Evolutionary conservation across 2,329 filamentous ascomycete species (phyloP).

Genomic region (Macrophomina phaseolina): DNA sequence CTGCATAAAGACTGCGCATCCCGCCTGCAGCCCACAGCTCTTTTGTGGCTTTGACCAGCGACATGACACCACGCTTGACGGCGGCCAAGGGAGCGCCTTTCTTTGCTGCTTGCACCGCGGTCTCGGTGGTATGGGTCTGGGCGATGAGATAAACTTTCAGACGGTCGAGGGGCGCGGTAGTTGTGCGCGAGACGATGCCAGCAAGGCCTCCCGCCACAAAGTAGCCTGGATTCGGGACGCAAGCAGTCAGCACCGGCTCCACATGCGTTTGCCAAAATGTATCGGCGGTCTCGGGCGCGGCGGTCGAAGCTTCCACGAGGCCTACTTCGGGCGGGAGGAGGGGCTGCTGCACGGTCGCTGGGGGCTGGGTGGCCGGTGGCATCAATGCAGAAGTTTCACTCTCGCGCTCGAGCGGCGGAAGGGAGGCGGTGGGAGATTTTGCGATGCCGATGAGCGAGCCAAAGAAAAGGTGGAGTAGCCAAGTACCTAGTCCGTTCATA

Average conservation of each 20-base stretch:
- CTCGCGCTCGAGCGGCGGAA: conserved; percentile 24
- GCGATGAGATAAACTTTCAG: conserved; percentile 97
- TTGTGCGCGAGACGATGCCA: conserved; percentile 92
- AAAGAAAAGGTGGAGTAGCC: conserved; percentile 75
- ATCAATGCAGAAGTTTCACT: conserved; percentile 31
- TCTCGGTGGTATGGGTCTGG: conserved; percentile 71
- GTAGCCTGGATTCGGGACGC: conserved; percentile 89
- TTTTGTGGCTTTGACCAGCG: conserved; percentile 73
- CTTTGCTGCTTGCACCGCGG: conserved; percentile 70
- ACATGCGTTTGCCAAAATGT: conserved; percentile 39
- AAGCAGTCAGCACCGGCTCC: conserved; percentile 60
- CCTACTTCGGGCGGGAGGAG: conserved; percentile 39
- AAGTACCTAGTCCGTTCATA: conserved; percentile 92
- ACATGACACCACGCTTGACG: conserved; percentile 68
- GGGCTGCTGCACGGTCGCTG: conserved; percentile 36
- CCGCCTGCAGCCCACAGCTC: conserved; percentile 88
- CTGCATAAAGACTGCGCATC: conserved; percentile 87
- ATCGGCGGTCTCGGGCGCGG: conserved; percentile 30
- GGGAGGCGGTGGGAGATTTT: conserved; percentile 51
- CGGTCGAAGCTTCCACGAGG: conserved; percentile 27
- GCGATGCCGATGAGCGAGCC: conserved; percentile 75
- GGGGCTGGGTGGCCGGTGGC: conserved; percentile 35
- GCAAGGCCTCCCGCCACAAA: conserved; percentile 95
- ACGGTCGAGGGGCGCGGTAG: conserved; percentile 93
- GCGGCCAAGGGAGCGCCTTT: conserved; percentile 71